These are phyloP conservation scores for Sanghuangporus sanghuang DNA, from an alignment of 1,284 basidiomycete species.

Conservation along the genomic window DNA sequence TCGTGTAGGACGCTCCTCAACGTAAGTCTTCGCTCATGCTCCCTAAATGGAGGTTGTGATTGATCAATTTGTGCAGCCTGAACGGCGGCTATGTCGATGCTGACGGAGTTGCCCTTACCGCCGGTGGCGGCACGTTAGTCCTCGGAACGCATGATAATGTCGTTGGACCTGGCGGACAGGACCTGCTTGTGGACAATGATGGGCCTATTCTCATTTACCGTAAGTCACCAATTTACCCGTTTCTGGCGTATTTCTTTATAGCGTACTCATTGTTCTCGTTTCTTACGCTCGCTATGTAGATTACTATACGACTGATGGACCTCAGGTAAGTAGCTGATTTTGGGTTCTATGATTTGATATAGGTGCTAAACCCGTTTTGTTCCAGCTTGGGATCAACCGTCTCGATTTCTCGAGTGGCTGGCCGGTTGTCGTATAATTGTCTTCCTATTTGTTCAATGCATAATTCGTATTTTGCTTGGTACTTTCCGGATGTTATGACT, in stretches of 20 bases:
- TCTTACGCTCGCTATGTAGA: not conserved
- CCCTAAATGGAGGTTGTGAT: not conserved
- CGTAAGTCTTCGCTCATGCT: conserved; percentile 24
- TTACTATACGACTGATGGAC: conserved; percentile 23
- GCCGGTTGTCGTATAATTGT: conserved; percentile 24
- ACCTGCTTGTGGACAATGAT: conserved; percentile 33
- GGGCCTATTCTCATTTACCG: conserved; percentile 39
- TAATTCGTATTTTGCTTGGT: too few relatives aligned
- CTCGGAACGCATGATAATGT: conserved; percentile 42
- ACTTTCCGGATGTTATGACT: too few relatives aligned
- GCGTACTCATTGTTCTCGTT: conserved; percentile 20
- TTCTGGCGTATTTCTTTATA: conserved; percentile 17
- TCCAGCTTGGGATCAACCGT: conserved; percentile 43
- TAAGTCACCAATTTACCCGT: conserved; percentile 24
- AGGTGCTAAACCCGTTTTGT: not conserved
- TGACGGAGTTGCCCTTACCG: conserved; percentile 38
- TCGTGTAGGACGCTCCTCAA: conserved; percentile 46
- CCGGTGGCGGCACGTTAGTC: conserved; percentile 50
- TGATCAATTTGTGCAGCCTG: conserved; percentile 24
- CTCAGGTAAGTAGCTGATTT: conserved; percentile 29
- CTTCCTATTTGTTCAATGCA: not conserved
- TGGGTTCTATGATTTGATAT: not conserved
- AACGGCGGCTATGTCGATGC: conserved; percentile 45
- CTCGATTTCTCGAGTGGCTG: conserved; percentile 34
- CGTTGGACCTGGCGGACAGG: conserved; percentile 43